Evolutionary conservation across 148 eudicot genomes (phyloP), one percentile per base, ranked within the genome.

Genomic region (Amaranthus cruentus): DNA sequence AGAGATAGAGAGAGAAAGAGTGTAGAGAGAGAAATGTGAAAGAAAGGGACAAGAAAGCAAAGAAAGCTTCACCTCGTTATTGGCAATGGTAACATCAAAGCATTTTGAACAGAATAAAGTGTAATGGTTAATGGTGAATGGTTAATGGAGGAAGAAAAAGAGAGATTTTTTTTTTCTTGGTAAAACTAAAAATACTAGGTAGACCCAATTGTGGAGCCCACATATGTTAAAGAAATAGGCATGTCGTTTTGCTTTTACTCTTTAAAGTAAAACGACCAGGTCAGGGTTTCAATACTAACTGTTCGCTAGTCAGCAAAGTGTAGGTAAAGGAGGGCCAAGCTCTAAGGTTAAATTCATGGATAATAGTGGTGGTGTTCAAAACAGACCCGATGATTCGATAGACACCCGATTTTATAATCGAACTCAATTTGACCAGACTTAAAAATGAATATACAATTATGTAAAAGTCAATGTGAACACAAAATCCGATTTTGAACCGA

Each of bases 31-130:
- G 13, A n/a, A n/a, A n/a, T 28, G 38, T 0, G 38, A 28, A 28
- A 28, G 38, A 28, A 28, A 28, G 38, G 38, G 38, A 28, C 38
- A 28, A 28, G 38, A 61, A 70, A 28, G 58, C 65, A 75, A 75
- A 80, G 54, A 57, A 69, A 60, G 84, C 66, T 28, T 28, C 38
- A 28, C 38, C 68, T 66, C 66, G 65, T 77, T 75, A 58, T 73
- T 59, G 76, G 38, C 38, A 28, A 28, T 28, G 38, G 83, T 71
- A 78, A 82, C 75, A 70, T 83, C 84, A 77, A 84, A 79, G 85
- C 76, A 77, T 83, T 88, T 66, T 90, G 87, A 85, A 85, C 88
- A 79, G 92, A 90, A 90, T 88, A 88, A 90, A 90, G 90, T 83
- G 88, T 28, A 28, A 28, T 42, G 5, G 77, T 67, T 28, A 28